Evolutionary conservation across 1,284 basidiomycete genomes (phyloP).

Genomic region (Irpex sp.): DNA sequence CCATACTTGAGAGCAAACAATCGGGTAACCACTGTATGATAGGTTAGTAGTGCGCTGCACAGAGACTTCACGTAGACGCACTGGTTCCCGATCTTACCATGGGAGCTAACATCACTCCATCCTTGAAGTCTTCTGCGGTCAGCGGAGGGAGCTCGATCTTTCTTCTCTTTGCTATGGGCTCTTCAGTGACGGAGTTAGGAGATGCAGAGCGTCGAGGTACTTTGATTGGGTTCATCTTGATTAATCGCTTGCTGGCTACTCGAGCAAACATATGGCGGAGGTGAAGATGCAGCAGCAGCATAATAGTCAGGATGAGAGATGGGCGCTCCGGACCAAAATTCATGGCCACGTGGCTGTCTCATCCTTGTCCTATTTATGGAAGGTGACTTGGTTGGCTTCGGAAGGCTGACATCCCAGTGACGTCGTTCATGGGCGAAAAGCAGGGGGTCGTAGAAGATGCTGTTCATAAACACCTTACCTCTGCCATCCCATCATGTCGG

Average conservation of each 20-base stretch:
- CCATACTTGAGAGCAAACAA: conserved; percentile 90
- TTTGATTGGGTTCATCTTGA: conserved; percentile 9
- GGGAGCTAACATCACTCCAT: conserved; percentile 87
- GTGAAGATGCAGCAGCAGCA: background rate
- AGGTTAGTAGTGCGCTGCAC: background rate
- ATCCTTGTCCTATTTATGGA: background rate
- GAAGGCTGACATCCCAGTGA: background rate
- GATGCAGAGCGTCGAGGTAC: conserved; percentile 58
- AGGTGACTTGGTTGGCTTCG: background rate
- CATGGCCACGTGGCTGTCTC: background rate
- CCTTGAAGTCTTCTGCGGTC: conserved; percentile 64
- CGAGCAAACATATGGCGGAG: conserved; percentile 1
- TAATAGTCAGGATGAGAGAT: background rate
- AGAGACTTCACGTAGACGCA: conserved; percentile 37
- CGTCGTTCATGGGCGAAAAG: background rate
- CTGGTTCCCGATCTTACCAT: conserved; percentile 93
- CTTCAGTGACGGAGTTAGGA: conserved; percentile 29
- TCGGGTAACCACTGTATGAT: conserved; percentile 70
- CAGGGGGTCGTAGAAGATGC: background rate
- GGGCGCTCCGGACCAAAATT: background rate
- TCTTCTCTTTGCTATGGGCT: conserved; percentile 51
- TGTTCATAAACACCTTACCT: background rate
- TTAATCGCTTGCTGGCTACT: background rate
- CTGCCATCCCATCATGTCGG: conserved; percentile 3
- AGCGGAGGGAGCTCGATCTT: conserved; percentile 47